Evolutionary conservation across 768 basidiomycete species (phyloP), one percentile per base, ranked within the genome.

Genomic region (Trametes cingulata): DNA sequence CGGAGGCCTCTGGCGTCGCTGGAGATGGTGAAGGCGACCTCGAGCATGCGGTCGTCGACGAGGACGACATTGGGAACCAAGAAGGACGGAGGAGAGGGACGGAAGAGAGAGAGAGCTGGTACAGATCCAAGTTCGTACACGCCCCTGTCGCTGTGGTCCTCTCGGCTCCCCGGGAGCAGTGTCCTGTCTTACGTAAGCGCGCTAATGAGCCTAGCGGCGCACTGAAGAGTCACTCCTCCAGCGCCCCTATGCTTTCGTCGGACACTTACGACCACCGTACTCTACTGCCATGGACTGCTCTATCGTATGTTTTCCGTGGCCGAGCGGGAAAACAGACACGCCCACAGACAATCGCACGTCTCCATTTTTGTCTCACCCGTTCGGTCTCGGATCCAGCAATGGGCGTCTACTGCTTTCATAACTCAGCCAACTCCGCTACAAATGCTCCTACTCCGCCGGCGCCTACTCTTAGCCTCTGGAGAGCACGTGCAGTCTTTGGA

Each of bases 21-120:
- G 89, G 89, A 0, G 88, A 73, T 6, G 90, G 90, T 0, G 90
- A 90, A 1, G 87, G 81, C 4, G 89, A 90, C 45, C 90, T 86
- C 54, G 90, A 88, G 68, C 76, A 74, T 27, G 79, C 79, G 19
- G 83, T 78, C 41, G 80, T 73, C 13, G 85, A 80, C 67, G 85
- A 82, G 60, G 85, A 81, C 63, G 86, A 85, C 86, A 86, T 86
- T 69, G 60, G 20, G 52, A 58, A 53, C 63, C 6, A 29, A 8
- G 36, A 36, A 25, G 36, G 14, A 14, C 27, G 1, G 14, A 49
- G 46, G 47, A 29, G 56, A 48, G 43, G 40, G 51, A 42, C 60
- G 60, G 58, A 58, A 41, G 47, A 49, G 56, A 41, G 47, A 49
- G 56, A 15, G n/a, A 27, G 15, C 17, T 2, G n/a, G 43, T 37